Evolutionary conservation across 2,329 filamentous ascomycete genomes (phyloP), one percentile per base, ranked within the genome.

Genomic region (Lecanicillium sp.): DNA sequence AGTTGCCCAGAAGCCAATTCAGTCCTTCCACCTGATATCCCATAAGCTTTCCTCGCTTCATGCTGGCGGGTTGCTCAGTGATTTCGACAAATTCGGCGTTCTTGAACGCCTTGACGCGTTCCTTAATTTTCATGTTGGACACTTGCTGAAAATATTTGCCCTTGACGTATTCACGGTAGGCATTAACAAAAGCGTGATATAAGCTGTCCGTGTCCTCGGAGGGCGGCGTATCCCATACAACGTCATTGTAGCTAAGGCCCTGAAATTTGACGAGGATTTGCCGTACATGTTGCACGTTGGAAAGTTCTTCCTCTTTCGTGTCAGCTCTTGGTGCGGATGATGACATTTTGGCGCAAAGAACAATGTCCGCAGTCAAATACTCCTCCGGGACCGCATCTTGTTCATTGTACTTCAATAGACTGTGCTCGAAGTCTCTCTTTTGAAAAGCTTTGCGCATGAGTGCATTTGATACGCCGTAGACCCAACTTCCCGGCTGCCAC

Each of bases 1-100:
- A 97, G 55, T 92, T 92, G 57, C 85, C 89, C 43, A 95, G 81
- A 3, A 98, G 74, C 89, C 92, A 98, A 52, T 97, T 96, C 37
- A 96, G 68, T 15, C 92, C 92, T 43, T 96, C 86, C 32, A 94
- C 65, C 57, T 98, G 92, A 53, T 98, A 97, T 25, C 79, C 77
- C 89, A 97, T 97, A 42, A 97, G 68, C 47, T 88, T 78, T 17
- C 89, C 88, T 27, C 85, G 80, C 22, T 75, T 76, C 7, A 97
- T 68, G 12, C 79, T 79, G 1, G 71, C 64, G 0, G 92, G 92
- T 53, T 97, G 90, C 12, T 68, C 62, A 28, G 79, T 68, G 46
- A 87, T 72, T 47, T 87, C 76, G 40, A 72, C 67, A 49, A 95
- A 95, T 31, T 81, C 66, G 29, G 72, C 64, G 10, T 65, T 61